These are phyloP conservation scores for Buxus sempervirens DNA, from an alignment of 164 flowering plant species.

Conservation along the genomic window DNA sequence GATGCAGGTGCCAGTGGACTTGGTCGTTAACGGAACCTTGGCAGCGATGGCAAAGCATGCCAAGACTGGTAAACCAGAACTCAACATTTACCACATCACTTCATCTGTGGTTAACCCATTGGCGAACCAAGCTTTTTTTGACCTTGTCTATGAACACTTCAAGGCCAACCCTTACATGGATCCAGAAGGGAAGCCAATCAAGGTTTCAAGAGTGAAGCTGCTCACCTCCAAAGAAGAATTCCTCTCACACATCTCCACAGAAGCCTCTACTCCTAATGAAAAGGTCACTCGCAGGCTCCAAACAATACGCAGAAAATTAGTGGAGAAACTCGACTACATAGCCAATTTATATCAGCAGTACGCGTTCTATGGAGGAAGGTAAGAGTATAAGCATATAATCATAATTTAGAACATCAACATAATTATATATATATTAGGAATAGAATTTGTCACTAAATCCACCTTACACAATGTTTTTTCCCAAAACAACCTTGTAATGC, in stretches of 20 bases:
- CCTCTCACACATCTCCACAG: slow-evolving; percentile 60
- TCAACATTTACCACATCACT: slow-evolving; percentile 72
- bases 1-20: slow-evolving; percentile 82
- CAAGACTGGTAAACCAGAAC: slow-evolving; percentile 41
- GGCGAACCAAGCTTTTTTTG: slow-evolving; percentile 52
- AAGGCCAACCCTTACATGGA: slow-evolving; percentile 55
- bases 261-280: slow-evolving; percentile 37
- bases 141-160: slow-evolving; percentile 58
- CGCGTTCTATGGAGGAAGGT: slow-evolving; percentile 61
- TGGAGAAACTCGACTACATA: slow-evolving; percentile 73
- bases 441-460: too few relatives aligned
- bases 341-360: slow-evolving; percentile 59
- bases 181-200: slow-evolving; percentile 57
- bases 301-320: slow-evolving; percentile 48
- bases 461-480: too few relatives aligned
- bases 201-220: slow-evolving; percentile 63
- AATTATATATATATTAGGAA: too few relatives aligned
- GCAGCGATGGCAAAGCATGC: slow-evolving; percentile 97
- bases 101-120: slow-evolving; percentile 90
- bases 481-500: too few relatives aligned
- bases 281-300: slow-evolving; percentile 45
- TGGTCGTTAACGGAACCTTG: slow-evolving; percentile 89
- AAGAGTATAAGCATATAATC: background rate
- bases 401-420: too few relatives aligned
- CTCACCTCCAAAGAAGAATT: slow-evolving; percentile 72